Percentiles rank a stretch among this genome's conserved stretches.
Evolutionary conservation across 495 filamentous ascomycete species (phyloP).

Genomic region (Penicillium turbatum): DNA sequence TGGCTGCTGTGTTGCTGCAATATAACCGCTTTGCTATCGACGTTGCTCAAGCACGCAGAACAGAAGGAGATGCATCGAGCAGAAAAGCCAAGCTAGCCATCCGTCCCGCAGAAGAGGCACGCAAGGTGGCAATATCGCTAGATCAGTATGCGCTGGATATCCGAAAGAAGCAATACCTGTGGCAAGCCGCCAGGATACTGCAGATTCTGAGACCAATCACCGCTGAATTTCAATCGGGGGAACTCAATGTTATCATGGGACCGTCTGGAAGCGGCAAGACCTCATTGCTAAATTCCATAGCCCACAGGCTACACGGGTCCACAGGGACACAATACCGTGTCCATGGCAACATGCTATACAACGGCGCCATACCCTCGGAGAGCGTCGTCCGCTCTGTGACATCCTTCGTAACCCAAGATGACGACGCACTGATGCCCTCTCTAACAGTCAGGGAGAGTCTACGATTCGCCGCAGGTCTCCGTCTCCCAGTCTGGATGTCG

Average conservation of each 20-base stretch:
- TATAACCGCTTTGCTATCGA: slow-evolving; percentile 57
- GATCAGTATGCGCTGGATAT: slow-evolving; percentile 58
- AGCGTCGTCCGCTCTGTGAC: slow-evolving; percentile 63
- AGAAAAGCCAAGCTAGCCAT: slow-evolving; percentile 58
- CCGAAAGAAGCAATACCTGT: slow-evolving; percentile 50
- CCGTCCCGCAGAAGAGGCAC: slow-evolving; percentile 46
- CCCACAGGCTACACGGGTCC: slow-evolving; percentile 55
- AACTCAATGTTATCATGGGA: slow-evolving; percentile 73
- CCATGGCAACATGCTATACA: slow-evolving; percentile 59
- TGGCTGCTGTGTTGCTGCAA: slow-evolving; percentile 52
- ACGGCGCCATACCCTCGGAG: slow-evolving; percentile 59
- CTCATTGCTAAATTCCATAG: slow-evolving; percentile 64
- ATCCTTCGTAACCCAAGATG: slow-evolving; percentile 73
- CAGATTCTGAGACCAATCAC: slow-evolving; percentile 62
- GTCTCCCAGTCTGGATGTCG: slow-evolving; percentile 64
- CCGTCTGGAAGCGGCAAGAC: slow-evolving; percentile 74
- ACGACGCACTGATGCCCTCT: slow-evolving; percentile 68
- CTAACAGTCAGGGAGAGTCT: slow-evolving; percentile 71
- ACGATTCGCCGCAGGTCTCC: slow-evolving; percentile 60
- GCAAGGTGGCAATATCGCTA: slow-evolving; percentile 56
- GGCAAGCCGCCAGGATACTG: slow-evolving; percentile 42
- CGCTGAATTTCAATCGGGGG: slow-evolving; percentile 56
- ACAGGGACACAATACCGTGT: slow-evolving; percentile 50
- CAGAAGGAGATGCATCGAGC: slow-evolving; percentile 52
- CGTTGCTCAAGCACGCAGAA: slow-evolving; percentile 51